Conservation (phyloP, 208 protist genomes). For the Crithidia thermophila region DNA sequence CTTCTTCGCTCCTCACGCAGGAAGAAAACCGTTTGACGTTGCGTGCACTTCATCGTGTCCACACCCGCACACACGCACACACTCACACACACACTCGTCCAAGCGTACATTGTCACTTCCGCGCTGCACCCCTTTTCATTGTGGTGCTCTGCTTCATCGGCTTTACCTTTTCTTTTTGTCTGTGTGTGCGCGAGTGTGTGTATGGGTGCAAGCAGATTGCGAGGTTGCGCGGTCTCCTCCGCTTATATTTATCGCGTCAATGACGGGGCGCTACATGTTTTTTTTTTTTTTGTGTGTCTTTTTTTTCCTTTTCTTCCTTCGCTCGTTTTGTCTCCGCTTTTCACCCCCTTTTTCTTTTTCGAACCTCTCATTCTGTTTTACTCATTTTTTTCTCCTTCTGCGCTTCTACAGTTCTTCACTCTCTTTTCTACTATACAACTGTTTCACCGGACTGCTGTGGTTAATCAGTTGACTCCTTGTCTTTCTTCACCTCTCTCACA, state of each 20-base stretch:
- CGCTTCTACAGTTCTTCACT: conserved; percentile 9
- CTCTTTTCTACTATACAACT: conserved; percentile 6
- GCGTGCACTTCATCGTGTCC: too few relatives aligned
- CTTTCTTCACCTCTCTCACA: background rate
- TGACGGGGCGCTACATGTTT: too few relatives aligned
- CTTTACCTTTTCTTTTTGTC: background rate
- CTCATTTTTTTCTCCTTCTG: background rate
- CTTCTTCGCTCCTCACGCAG: too few relatives aligned
- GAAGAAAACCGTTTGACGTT: too few relatives aligned
- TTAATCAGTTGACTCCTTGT: background rate
- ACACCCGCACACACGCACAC: too few relatives aligned
- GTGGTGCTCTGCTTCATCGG: background rate
- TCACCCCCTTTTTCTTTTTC: conserved; percentile 12
- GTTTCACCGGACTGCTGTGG: background rate
- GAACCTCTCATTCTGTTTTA: conserved; percentile 3
- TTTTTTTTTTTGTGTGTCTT: too few relatives aligned
- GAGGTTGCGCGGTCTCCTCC: too few relatives aligned
- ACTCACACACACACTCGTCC: too few relatives aligned
- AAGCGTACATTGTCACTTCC: background rate
- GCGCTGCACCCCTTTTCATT: background rate
- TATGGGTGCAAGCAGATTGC: too few relatives aligned
- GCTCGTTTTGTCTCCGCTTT: background rate
- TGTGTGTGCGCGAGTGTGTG: background rate
- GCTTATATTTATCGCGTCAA: too few relatives aligned
- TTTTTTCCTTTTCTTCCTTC: conserved; percentile 10